These are phyloP conservation scores for Peltaster fructicola DNA, from an alignment of 2,329 filamentous ascomycete genomes.

Conservation along the genomic window DNA sequence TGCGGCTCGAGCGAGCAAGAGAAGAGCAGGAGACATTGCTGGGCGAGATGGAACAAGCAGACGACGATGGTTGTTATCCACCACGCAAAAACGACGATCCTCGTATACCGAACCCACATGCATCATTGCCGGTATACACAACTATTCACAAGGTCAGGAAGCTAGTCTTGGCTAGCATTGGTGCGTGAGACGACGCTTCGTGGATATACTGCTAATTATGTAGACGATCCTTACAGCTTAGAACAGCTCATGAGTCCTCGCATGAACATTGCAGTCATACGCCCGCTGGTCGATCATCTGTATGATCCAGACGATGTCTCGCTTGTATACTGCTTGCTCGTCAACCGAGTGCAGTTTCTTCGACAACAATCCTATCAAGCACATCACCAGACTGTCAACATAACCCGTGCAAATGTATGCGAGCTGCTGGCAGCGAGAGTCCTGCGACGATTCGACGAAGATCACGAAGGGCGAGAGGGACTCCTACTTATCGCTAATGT, in stretches of 20 bases:
- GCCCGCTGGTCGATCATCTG: conserved; percentile 67
- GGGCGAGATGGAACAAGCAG: conserved; percentile 27
- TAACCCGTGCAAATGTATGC: conserved; percentile 59
- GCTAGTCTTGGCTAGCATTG: conserved; percentile 29
- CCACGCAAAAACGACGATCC: conserved; percentile 21
- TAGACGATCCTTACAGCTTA: conserved; percentile 48
- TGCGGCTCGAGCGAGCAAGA: conserved; percentile 23
- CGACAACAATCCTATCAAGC: conserved; percentile 58
- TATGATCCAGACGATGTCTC: conserved; percentile 67
- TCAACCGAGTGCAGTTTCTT: conserved; percentile 65
- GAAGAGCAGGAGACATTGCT: conserved; percentile 33
- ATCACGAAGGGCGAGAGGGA: conserved; percentile 51
- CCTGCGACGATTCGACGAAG: conserved; percentile 60
- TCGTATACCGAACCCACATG: conserved; percentile 37
- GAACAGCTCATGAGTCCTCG: conserved; percentile 65
- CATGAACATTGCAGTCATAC: conserved; percentile 64
- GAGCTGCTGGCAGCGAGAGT: conserved; percentile 66
- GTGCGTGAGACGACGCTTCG: conserved; percentile 16
- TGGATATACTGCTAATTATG: conserved; percentile 2
- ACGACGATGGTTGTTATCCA: conserved; percentile 28
- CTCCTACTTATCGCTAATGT: conserved; percentile 61
- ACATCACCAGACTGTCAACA: conserved; percentile 67
- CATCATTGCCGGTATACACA: conserved; percentile 52
- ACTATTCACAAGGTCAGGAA: conserved; percentile 47
- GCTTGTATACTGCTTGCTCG: conserved; percentile 67